Evolutionary conservation across 2,329 filamentous ascomycete species (phyloP).

Genomic region (Cryphonectria nitschkei): DNA sequence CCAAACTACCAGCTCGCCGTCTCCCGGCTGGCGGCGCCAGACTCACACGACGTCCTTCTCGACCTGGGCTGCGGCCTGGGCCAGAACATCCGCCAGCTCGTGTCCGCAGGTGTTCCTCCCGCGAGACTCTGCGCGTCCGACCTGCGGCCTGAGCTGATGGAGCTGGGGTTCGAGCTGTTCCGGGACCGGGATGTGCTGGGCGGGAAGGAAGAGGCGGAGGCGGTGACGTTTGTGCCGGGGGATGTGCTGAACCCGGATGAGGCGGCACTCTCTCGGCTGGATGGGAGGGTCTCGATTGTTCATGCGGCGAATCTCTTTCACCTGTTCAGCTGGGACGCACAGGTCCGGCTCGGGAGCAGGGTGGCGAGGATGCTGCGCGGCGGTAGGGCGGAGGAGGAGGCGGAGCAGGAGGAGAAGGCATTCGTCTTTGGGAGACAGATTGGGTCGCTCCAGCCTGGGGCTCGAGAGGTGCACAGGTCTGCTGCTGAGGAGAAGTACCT

Average conservation of each 20-base stretch:
- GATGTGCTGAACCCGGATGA: constrained; percentile 34
- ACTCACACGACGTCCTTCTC: constrained; percentile 37
- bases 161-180: constrained; percentile 41
- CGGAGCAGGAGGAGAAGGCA: constrained; percentile 11
- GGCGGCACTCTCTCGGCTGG: constrained; percentile 28
- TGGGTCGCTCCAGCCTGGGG: constrained; percentile 28
- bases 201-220: not conserved
- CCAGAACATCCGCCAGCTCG: constrained; percentile 48
- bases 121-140: constrained; percentile 45
- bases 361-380: constrained; percentile 33
- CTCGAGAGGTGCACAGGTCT: not conserved
- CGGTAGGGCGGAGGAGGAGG: not conserved
- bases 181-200: constrained; percentile 33
- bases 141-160: constrained; percentile 39
- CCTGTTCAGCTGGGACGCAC: constrained; percentile 37
- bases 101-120: constrained; percentile 42
- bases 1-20: constrained; percentile 38
- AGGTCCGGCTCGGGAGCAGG: constrained; percentile 33
- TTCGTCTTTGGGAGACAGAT: constrained; percentile 37
- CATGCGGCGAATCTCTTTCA: constrained; percentile 39
- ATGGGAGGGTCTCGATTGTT: constrained; percentile 36
- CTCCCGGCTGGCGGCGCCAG: constrained; percentile 31
- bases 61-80: constrained; percentile 51
- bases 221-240: constrained; percentile 30
- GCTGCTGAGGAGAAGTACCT: constrained; percentile 36